phyloP scores from a whole-genome alignment of 495 filamentous ascomycete species.

The Hyphodiscus hymeniophilus region DNA sequence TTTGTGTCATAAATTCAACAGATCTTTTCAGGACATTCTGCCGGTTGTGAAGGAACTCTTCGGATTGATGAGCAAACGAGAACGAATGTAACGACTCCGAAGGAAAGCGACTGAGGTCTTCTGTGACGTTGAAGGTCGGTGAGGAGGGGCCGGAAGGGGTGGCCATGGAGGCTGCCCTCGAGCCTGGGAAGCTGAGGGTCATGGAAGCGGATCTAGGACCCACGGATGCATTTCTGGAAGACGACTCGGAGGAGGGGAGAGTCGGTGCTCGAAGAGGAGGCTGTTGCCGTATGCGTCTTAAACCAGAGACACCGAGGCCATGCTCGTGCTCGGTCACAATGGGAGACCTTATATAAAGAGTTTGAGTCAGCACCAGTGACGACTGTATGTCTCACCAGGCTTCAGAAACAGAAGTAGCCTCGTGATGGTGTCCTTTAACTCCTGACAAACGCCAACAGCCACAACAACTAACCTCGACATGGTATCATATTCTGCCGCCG shows the following conservation, averaged over 20 bases:
- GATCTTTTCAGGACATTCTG: constrained; percentile 92
- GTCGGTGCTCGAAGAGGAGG: constrained; percentile 56
- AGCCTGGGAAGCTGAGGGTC: constrained; percentile 36
- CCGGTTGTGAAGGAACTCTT: constrained; percentile 79
- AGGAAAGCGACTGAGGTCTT: constrained; percentile 88
- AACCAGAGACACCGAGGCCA: constrained; percentile 58
- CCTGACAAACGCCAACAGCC: neutral
- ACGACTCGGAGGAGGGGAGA: constrained; percentile 43
- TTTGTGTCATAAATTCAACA: constrained; percentile 96
- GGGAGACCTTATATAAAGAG: constrained; percentile 29
- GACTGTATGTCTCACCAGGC: constrained; percentile 4
- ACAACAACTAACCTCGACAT: constrained; percentile 37
- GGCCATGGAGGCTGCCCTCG: constrained; percentile 22
- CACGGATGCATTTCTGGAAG: constrained; percentile 56
- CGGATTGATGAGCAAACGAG: constrained; percentile 94
- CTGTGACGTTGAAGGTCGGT: constrained; percentile 59
- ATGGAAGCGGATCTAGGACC: constrained; percentile 57
- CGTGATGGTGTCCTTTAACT: neutral
- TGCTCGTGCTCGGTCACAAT: constrained; percentile 51
- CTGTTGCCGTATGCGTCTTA: constrained; percentile 88
- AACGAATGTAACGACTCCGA: constrained; percentile 97
- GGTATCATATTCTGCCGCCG: constrained; percentile 39
- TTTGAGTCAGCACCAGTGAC: constrained; percentile 12
- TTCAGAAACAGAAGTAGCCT: constrained; percentile 24
- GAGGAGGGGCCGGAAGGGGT: constrained; percentile 47